phyloP scores from a whole-genome alignment of 2,329 filamentous ascomycete genomes.

The Amylocarpus encephaloides region DNA sequence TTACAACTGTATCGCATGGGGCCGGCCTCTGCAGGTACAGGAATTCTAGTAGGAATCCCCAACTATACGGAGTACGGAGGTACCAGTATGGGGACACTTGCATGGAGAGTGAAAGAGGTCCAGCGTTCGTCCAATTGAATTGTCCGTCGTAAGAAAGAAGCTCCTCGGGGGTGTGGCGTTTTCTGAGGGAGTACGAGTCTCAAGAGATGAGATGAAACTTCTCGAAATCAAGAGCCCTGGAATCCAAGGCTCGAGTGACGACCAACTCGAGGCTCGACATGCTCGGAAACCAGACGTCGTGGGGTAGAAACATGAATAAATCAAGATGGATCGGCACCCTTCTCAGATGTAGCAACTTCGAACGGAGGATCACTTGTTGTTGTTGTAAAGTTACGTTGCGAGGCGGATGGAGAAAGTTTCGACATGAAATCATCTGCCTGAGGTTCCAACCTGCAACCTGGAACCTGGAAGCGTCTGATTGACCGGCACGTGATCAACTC shows the following conservation, averaged over 20 bases:
- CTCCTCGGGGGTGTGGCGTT: constrained; percentile 15
- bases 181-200: constrained; percentile 23
- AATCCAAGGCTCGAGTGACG: no score
- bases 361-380: constrained; percentile 2
- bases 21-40: no score
- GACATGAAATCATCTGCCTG: no score
- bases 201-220: constrained; percentile 28
- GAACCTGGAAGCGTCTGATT: no score
- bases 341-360: not conserved
- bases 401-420: not conserved
- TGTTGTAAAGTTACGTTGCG: not conserved
- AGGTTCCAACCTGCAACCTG: no score
- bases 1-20: no score
- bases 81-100: constrained; percentile 1
- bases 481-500: not conserved
- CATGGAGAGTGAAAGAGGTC: not conserved
- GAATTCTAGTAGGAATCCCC: no score
- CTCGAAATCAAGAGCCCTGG: not conserved
- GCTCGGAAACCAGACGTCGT: not conserved
- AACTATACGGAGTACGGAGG: not conserved
- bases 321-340: not conserved
- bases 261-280: not conserved
- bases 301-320: constrained; percentile 2
- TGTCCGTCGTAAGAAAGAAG: not conserved
- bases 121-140: constrained; percentile 13